Percentiles rank a stretch among this genome's conserved stretches.
Conservation (phyloP, 2,329 filamentous ascomycete species). For the Alternaria sp. region DNA sequence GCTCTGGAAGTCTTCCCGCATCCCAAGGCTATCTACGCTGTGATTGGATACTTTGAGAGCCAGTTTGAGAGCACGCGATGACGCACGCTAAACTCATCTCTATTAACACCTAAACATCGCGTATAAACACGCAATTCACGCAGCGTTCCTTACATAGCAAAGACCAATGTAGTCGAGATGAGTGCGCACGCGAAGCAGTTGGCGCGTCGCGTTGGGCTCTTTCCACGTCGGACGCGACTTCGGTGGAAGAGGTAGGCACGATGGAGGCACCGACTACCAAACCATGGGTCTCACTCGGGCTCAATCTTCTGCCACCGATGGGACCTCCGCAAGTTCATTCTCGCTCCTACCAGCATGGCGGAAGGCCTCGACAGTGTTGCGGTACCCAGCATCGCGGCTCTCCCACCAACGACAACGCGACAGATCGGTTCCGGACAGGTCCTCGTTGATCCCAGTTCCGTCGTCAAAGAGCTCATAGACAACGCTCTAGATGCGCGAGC, state of each 20-base stretch:
- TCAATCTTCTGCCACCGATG: neutral
- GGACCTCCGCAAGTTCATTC: neutral
- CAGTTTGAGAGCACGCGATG: constrained; percentile 11
- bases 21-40: neutral
- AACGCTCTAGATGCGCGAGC: constrained; percentile 77
- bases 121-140: neutral
- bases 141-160: neutral
- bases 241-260: constrained; percentile 26
- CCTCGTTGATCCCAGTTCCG: constrained; percentile 64
- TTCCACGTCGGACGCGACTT: constrained; percentile 10
- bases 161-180: neutral
- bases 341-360: constrained; percentile 15
- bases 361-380: constrained; percentile 2
- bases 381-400: constrained; percentile 46
- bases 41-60: constrained; percentile 37
- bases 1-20: neutral
- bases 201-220: constrained; percentile 15
- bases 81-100: constrained; percentile 5
- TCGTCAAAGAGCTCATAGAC: constrained; percentile 79
- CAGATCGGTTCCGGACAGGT: constrained; percentile 67
- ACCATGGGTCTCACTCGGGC: constrained; percentile 3
- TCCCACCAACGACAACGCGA: constrained; percentile 54
- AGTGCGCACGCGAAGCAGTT: neutral
- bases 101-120: neutral
- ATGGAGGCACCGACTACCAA: constrained; percentile 13